phyloP scores from a whole-genome alignment of 257 asterid species.

The Anisodus tanguticus region DNA sequence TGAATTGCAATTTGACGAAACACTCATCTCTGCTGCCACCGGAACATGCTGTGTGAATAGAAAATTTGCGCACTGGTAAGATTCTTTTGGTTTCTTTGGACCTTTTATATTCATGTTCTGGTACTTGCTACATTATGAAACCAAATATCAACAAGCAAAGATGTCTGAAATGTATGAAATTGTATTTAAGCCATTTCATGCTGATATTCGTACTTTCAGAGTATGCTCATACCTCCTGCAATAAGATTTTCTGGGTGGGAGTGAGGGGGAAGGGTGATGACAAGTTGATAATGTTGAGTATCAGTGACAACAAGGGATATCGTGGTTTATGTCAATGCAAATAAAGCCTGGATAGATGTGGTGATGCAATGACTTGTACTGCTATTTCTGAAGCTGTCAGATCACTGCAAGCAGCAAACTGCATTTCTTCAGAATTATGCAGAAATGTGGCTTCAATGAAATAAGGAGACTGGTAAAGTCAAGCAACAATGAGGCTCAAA shows the following conservation, averaged over 20 bases:
- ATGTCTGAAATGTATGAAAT: not conserved
- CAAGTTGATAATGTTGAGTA: constrained; percentile 18
- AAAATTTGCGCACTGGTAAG: constrained; percentile 80
- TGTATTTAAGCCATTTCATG: constrained; percentile 14
- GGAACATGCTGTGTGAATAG: constrained; percentile 64
- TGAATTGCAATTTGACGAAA: constrained; percentile 61
- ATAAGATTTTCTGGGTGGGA: not conserved
- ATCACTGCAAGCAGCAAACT: constrained; percentile 2
- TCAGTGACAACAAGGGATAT: not conserved
- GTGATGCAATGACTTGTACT: constrained; percentile 2
- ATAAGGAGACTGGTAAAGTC: not conserved
- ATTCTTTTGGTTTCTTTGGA: constrained; percentile 20
- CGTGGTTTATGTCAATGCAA: not conserved
- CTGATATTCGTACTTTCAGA: not conserved
- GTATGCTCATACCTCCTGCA: not conserved
- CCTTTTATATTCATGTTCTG: not conserved
- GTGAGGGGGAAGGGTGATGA: not conserved
- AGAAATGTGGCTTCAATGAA: not conserved
- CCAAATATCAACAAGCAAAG: not conserved
- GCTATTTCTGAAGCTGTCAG: not conserved
- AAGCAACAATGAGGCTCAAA: not conserved
- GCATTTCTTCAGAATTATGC: not conserved
- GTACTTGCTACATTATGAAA: not conserved
- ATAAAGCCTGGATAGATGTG: not conserved
- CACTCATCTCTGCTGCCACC: constrained; percentile 48